Conservation (phyloP, 306 rosid genomes). For the Casuarina equisetifolia region DNA sequence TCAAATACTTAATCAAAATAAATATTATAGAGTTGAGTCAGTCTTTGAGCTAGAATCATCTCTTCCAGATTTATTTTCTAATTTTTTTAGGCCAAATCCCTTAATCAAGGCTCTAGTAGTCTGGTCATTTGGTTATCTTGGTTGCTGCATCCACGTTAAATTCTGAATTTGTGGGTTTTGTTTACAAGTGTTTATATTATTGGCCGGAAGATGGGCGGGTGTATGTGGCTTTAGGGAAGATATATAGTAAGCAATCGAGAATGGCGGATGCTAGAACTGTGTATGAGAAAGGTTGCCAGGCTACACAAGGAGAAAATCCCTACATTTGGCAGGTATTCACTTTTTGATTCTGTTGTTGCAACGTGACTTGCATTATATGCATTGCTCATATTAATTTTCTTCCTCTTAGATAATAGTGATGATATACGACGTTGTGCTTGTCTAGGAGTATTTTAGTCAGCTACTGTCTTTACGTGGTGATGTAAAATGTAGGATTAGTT, state of each 20-base stretch:
- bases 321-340: conserved; percentile 87
- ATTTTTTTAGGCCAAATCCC: too few relatives aligned
- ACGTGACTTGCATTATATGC: background rate
- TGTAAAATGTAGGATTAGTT: too few relatives aligned
- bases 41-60: too few relatives aligned
- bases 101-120: too few relatives aligned
- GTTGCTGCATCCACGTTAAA: too few relatives aligned
- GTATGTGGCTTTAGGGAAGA: conserved; percentile 81
- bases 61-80: too few relatives aligned
- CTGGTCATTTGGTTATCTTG: too few relatives aligned
- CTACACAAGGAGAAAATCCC: conserved; percentile 93
- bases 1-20: too few relatives aligned
- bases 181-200: conserved; percentile 55
- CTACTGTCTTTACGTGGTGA: too few relatives aligned
- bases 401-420: background rate
- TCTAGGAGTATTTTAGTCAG: background rate
- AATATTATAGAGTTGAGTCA: too few relatives aligned
- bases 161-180: background rate
- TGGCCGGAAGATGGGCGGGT: conserved; percentile 97
- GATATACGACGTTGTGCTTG: background rate
- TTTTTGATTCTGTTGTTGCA: conserved; percentile 12
- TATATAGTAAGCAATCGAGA: conserved; percentile 68
- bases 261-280: conserved; percentile 69
- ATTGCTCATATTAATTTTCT: background rate
- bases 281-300: conserved; percentile 93